Evolutionary conservation across 1,284 basidiomycete genomes (phyloP).

Genomic region (Cutaneotrichosporon cavernicola): DNA sequence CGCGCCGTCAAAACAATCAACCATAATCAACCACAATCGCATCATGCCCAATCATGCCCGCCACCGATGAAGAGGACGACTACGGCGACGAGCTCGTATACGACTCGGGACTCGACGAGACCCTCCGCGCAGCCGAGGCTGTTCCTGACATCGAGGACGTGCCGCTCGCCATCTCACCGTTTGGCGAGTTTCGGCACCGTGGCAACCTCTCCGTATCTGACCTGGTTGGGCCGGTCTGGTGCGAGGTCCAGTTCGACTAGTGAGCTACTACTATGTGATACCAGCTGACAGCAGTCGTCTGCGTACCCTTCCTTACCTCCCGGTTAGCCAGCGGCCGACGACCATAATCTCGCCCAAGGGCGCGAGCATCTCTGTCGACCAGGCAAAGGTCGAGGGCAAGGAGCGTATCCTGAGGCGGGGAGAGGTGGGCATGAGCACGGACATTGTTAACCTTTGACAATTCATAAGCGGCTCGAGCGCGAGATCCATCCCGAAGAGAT

Average conservation of each 20-base stretch:
- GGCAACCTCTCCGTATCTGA: conserved; percentile 56
- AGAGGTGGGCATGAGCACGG: conserved; percentile 55
- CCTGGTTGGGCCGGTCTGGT: conserved; percentile 58
- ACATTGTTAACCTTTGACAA: conserved; percentile 47
- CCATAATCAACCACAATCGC: conserved; percentile 2
- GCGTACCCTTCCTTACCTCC: conserved; percentile 57
- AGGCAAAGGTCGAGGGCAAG: conserved; percentile 61
- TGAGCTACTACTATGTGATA: conserved; percentile 16
- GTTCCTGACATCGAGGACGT: conserved; percentile 32
- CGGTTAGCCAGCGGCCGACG: conserved; percentile 60
- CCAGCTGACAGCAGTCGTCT: conserved; percentile 36
- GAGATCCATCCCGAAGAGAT: conserved; percentile 67
- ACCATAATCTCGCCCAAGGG: conserved; percentile 65
- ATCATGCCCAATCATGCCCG: conserved; percentile 10
- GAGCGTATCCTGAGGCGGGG: conserved; percentile 64
- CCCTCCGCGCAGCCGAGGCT: conserved; percentile 29
- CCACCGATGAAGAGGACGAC: conserved; percentile 26
- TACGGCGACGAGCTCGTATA: conserved; percentile 35
- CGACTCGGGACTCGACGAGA: conserved; percentile 34
- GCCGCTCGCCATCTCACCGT: conserved; percentile 27
- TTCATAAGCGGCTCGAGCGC: conserved; percentile 76
- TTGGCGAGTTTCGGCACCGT: conserved; percentile 40
- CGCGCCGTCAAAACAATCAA: conserved; percentile 2
- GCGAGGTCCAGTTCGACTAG: conserved; percentile 54
- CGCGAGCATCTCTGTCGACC: conserved; percentile 65